Evolutionary conservation across 768 basidiomycete genomes (phyloP).

Genomic region (Hebeloma cylindrosporum): DNA sequence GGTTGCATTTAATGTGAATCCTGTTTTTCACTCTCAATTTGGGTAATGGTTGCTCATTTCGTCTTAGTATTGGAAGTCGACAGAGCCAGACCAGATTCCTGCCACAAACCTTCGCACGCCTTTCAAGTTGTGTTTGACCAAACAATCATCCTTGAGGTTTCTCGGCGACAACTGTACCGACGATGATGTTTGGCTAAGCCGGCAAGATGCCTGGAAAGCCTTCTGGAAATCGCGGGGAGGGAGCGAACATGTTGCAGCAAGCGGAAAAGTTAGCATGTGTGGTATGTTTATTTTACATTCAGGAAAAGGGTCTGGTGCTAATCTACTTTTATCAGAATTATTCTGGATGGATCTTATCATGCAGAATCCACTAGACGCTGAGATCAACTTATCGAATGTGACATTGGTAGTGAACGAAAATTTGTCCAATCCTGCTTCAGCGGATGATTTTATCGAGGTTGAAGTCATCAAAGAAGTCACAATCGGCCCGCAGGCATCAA

Average conservation of each 20-base stretch:
- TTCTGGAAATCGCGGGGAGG: constrained; percentile 59
- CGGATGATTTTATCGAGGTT: constrained; percentile 48
- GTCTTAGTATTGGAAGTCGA: constrained; percentile 71
- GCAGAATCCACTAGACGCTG: constrained; percentile 71
- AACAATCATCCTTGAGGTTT: constrained; percentile 58
- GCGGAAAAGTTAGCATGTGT: constrained; percentile 60
- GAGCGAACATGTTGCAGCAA: constrained; percentile 51
- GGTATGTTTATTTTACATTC: constrained; percentile 41
- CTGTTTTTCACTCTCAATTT: not conserved
- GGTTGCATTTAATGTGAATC: constrained; percentile 75
- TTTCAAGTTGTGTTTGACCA: constrained; percentile 60
- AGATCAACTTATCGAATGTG: constrained; percentile 65
- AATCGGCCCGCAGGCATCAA: constrained; percentile 63
- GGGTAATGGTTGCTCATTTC: not conserved
- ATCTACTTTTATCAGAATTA: constrained; percentile 44
- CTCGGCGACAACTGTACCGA: constrained; percentile 47
- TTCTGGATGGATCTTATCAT: constrained; percentile 78
- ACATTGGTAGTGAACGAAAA: constrained; percentile 52
- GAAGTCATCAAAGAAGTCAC: constrained; percentile 61
- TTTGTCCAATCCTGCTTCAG: constrained; percentile 29
- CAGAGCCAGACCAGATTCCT: constrained; percentile 44
- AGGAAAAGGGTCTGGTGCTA: not conserved
- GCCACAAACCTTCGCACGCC: constrained; percentile 58
- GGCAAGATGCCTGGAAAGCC: constrained; percentile 63
- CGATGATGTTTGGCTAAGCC: constrained; percentile 57